Evolutionary conservation across 1,139 yeast species (phyloP).

Genomic region (Blastobotrys apis): DNA sequence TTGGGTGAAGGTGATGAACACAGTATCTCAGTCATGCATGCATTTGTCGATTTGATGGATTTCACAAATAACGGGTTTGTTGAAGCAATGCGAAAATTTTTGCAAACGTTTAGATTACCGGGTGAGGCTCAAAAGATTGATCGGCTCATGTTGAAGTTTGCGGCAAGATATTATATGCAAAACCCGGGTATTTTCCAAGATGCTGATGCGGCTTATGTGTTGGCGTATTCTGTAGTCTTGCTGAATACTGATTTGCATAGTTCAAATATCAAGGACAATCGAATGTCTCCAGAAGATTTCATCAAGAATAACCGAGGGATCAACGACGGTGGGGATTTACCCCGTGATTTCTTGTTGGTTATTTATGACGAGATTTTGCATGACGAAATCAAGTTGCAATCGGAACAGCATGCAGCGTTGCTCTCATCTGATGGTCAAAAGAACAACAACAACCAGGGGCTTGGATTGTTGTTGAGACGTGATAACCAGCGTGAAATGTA

Average conservation of each 20-base stretch:
- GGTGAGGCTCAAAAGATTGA: constrained; percentile 99
- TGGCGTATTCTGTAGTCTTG: constrained; percentile 90
- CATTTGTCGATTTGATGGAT: constrained; percentile 85
- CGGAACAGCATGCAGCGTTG: constrained; percentile 92
- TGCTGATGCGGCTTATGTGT: constrained; percentile 90
- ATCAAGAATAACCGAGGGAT: constrained; percentile 86
- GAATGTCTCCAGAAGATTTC: constrained; percentile 88
- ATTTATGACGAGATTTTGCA: constrained; percentile 72
- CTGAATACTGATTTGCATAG: constrained; percentile 93
- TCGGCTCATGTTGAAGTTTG: constrained; percentile 93
- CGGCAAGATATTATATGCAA: constrained; percentile 83
- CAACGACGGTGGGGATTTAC: constrained; percentile 83
- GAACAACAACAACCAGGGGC: constrained; percentile 42
- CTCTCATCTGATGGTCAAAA: constrained; percentile 56
- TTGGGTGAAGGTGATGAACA: constrained; percentile 85
- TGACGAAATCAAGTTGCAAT: constrained; percentile 83
- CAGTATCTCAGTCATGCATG: constrained; percentile 83
- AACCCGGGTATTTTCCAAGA: constrained; percentile 82
- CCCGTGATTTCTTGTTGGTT: constrained; percentile 61
- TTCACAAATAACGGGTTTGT: constrained; percentile 67
- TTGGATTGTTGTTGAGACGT: constrained; percentile 57
- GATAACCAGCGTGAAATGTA: constrained; percentile 83
- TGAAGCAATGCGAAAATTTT: constrained; percentile 76
- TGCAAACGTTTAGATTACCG: constrained; percentile 88
- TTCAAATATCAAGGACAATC: constrained; percentile 58